Evolutionary conservation across 805 yeast species (phyloP).

Genomic region (Blastobotrys chiropterorum): DNA sequence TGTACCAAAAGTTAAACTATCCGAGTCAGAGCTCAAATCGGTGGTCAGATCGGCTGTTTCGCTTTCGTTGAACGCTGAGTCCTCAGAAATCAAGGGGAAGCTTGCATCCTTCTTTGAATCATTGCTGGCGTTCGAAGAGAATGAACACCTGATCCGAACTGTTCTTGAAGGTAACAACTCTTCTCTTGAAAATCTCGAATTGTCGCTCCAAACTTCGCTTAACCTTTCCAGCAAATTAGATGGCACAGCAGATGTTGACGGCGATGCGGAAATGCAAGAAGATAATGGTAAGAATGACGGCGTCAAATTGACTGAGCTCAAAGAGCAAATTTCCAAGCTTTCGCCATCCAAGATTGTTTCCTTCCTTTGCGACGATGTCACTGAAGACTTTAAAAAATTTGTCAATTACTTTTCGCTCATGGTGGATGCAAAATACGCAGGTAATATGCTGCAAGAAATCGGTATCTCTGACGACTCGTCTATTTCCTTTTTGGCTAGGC

Average conservation of each 20-base stretch:
- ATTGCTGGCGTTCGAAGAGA: no score
- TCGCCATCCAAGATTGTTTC: slow-evolving; percentile 10
- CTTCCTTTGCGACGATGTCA: slow-evolving; percentile 10
- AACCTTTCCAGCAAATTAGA: not conserved
- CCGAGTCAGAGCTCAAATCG: slow-evolving; percentile 17
- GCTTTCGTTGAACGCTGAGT: not conserved
- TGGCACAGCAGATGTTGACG: slow-evolving; percentile 9
- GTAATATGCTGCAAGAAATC: slow-evolving; percentile 3
- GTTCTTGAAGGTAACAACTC: slow-evolving; percentile 8
- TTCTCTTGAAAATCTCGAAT: slow-evolving; percentile 46
- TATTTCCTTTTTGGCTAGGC: slow-evolving; percentile 32
- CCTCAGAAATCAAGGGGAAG: not conserved
- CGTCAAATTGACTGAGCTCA: not conserved
- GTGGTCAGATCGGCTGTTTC: slow-evolving; percentile 2
- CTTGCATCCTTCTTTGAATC: not conserved
- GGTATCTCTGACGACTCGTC: slow-evolving; percentile 6
- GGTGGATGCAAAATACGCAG: slow-evolving; percentile 3
- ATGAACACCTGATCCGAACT: slow-evolving; percentile 27
- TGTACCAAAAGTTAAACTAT: slow-evolving; percentile 13
- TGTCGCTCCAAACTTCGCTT: slow-evolving; percentile 63
- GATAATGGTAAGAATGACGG: slow-evolving; percentile 1
- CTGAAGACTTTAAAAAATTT: slow-evolving; percentile 9
- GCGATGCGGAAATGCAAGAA: slow-evolving; percentile 15
- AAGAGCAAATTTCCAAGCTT: slow-evolving; percentile 7
- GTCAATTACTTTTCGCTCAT: slow-evolving; percentile 7